A percentile compares a stretch with the other conserved stretches of the same genome.
These are phyloP conservation scores for Globisporangium rhizosaccharum DNA, from an alignment of 352 stramenopile genomes.

Conservation along the genomic window DNA sequence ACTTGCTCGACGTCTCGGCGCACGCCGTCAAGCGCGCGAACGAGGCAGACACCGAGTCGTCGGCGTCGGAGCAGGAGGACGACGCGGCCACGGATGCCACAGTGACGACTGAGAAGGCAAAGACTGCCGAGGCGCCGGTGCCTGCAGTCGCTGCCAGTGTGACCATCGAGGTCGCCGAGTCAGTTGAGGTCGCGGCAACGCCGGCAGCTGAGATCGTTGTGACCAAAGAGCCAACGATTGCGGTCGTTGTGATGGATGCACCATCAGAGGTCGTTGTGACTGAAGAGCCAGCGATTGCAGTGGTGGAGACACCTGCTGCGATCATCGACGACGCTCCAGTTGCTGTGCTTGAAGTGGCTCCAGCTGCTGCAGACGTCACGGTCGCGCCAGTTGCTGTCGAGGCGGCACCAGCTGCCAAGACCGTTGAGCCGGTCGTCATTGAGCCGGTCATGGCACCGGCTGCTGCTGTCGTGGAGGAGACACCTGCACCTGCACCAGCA, in stretches of 20 bases:
- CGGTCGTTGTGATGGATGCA: not conserved
- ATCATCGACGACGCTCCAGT: not conserved
- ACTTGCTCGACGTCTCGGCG: conserved; percentile 49
- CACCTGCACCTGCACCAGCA: not conserved
- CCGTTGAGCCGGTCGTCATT: not conserved
- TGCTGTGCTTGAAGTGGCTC: not conserved
- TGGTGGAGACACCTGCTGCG: not conserved
- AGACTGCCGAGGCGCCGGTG: conserved; percentile 4
- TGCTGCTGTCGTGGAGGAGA: not conserved
- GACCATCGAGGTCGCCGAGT: not conserved
- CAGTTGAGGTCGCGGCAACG: not conserved
- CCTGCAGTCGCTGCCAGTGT: not conserved
- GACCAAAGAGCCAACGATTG: not conserved
- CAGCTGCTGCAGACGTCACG: not conserved
- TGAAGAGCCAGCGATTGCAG: not conserved
- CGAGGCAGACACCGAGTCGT: conserved; percentile 12
- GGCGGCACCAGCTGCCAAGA: not conserved
- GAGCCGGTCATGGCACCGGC: no score
- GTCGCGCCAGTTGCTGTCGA: not conserved
- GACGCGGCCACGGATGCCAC: conserved; percentile 2
- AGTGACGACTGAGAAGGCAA: conserved; percentile 1
- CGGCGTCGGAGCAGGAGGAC: conserved; percentile 12
- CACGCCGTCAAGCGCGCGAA: conserved; percentile 21
- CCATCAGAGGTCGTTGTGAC: not conserved
- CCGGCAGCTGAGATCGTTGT: not conserved